Percentiles rank a stretch among this genome's conserved stretches.
Conservation (phyloP, 768 basidiomycete species). For the Rhizopogon roseolus region DNA sequence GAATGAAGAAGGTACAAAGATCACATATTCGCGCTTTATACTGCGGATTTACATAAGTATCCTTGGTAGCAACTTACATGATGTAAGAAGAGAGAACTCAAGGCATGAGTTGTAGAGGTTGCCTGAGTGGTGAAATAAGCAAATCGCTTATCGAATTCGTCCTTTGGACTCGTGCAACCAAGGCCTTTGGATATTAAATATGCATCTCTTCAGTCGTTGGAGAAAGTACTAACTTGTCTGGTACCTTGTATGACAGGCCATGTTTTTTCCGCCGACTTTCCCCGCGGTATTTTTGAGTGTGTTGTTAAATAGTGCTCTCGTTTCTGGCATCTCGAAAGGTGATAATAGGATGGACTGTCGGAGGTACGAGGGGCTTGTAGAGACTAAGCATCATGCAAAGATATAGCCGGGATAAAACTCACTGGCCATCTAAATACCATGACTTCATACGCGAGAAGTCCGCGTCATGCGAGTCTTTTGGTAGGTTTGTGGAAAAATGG, state of each 20-base stretch:
- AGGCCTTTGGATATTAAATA: constrained; percentile 42
- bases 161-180: constrained; percentile 57
- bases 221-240: constrained; percentile 57
- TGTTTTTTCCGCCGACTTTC: constrained; percentile 63
- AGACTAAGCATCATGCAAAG: not conserved
- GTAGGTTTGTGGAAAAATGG: too few species aligned
- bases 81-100: not conserved
- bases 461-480: constrained; percentile 88
- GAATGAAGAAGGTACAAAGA: constrained; percentile 93
- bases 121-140: constrained; percentile 85
- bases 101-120: constrained; percentile 5
- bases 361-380: constrained; percentile 67
- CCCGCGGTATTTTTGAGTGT: constrained; percentile 80
- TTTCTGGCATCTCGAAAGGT: constrained; percentile 87
- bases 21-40: constrained; percentile 83
- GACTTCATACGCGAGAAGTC: constrained; percentile 98
- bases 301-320: constrained; percentile 71
- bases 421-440: constrained; percentile 97
- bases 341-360: constrained; percentile 89
- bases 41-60: constrained; percentile 90
- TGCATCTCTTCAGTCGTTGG: not conserved
- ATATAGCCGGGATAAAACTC: constrained; percentile 26
- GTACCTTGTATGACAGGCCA: constrained; percentile 75
- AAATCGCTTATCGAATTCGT: constrained; percentile 86
- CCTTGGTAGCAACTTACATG: constrained; percentile 66